phyloP scores from a whole-genome alignment of 805 yeast species.

The Cyberlindnera misumaiensis region DNA sequence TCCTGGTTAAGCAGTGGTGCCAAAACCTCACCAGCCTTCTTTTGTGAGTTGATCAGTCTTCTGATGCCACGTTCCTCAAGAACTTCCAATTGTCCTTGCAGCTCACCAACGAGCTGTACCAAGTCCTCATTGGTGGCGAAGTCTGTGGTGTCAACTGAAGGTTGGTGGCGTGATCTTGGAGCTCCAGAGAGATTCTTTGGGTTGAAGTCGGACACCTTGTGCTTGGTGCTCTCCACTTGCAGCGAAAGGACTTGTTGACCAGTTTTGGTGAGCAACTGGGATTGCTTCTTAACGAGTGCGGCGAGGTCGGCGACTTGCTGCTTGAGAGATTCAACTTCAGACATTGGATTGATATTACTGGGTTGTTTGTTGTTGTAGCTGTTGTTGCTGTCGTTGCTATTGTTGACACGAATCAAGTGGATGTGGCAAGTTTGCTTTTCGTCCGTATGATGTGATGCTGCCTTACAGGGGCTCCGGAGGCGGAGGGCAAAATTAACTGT shows the following conservation, averaged over 20 bases:
- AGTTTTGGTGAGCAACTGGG: slow-evolving; percentile 59
- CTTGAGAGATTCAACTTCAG: slow-evolving; percentile 11
- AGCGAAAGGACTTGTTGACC: slow-evolving; percentile 72
- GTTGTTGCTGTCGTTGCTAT: background rate
- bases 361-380: background rate
- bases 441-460: too few species aligned
- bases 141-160: slow-evolving; percentile 39
- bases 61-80: slow-evolving; percentile 72
- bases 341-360: slow-evolving; percentile 1
- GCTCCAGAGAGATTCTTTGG: slow-evolving; percentile 9
- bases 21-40: slow-evolving; percentile 37
- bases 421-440: too few species aligned
- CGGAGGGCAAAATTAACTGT: too few species aligned
- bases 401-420: too few species aligned
- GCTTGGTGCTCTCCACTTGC: slow-evolving; percentile 51
- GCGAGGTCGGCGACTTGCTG: slow-evolving; percentile 45
- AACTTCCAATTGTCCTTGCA: slow-evolving; percentile 79
- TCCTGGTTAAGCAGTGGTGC: slow-evolving; percentile 74
- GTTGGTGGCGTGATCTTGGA: slow-evolving; percentile 5
- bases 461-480: too few species aligned
- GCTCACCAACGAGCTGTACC: slow-evolving; percentile 79
- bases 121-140: slow-evolving; percentile 78
- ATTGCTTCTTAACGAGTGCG: slow-evolving; percentile 55
- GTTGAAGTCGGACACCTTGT: slow-evolving; percentile 27
- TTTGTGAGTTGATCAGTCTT: slow-evolving; percentile 58